Evolutionary conservation across 768 basidiomycete species (phyloP), one percentile per base, ranked within the genome.

Genomic region (Coprinellus micaceus): DNA sequence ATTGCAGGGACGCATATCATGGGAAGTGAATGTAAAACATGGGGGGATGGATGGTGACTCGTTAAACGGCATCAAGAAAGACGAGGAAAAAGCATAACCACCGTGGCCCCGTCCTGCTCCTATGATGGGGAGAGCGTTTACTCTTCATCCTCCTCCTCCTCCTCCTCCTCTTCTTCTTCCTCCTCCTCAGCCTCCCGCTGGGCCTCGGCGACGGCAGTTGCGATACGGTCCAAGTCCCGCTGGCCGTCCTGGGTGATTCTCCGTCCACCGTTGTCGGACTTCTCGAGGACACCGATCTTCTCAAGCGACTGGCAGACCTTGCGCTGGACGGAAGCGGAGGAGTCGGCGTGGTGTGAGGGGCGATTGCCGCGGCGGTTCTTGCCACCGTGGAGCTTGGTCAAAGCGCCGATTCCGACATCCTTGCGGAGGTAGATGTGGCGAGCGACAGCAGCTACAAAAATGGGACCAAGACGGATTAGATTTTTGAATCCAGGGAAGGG

Each of bases 341-440:
- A 82, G 69, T 89, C 81, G 55, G 82, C 86, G 77, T 98, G 96
- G 80, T 96, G 94, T 60, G 92, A 93, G 48, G 96, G 94, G 64
- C 97, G 89, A 84, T 94, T 92, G 51, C 97, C 97, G 59, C 97
- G 91, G 67, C 93, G 83, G 79, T 94, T 94, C 70, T 91, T 87
- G 61, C 91, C 91, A 73, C 97, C 97, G 77, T 98, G 94, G 40
- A 98, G 89, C 83, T 97, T 98, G 76, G 84, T 86, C 36, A 97
- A 84, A 26, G 90, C 90, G 66, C 94, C 94, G 61, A 96, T 85
- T 67, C 94, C 94, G 66, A 95, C 92, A 70, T 92, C 89, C 80
- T 96, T 95, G 73, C 96, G 92, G 72, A 99, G 90, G 84, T 99
- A 98, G 76, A 98, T 97, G 87, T 98, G 96, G 69, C 96, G 89